These are phyloP conservation scores for Tripterygium wilfordii DNA, from an alignment of 177 flowering plant genomes.

Conservation along the genomic window DNA sequence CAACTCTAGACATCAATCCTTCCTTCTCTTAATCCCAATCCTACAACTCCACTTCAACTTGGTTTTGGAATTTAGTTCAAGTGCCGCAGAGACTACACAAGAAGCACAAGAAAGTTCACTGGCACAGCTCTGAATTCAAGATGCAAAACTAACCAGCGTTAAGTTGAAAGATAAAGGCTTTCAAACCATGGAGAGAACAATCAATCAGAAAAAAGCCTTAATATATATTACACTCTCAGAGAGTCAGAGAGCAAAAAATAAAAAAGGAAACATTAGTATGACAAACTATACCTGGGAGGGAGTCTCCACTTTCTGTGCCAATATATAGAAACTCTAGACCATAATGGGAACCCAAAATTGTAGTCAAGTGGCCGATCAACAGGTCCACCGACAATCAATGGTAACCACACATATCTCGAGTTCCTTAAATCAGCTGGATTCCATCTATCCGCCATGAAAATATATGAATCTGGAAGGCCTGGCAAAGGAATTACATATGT, in stretches of 20 bases:
- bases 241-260: background rate
- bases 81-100: too few relatives aligned
- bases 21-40: too few relatives aligned
- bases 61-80: too few relatives aligned
- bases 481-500: slow-evolving; percentile 77
- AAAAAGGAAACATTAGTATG: slow-evolving; percentile 5
- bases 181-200: slow-evolving; percentile 13
- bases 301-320: slow-evolving; percentile 94
- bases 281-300: slow-evolving; percentile 41
- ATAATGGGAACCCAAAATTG: slow-evolving; percentile 85
- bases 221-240: slow-evolving; percentile 4
- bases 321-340: slow-evolving; percentile 86
- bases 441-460: slow-evolving; percentile 99
- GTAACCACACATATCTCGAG: slow-evolving; percentile 89
- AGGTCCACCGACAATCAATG: slow-evolving; percentile 69
- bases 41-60: too few relatives aligned
- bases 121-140: too few relatives aligned
- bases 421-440: slow-evolving; percentile 84
- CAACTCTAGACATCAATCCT: too few relatives aligned
- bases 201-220: slow-evolving; percentile 2
- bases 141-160: too few relatives aligned
- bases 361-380: slow-evolving; percentile 82
- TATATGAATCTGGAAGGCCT: slow-evolving; percentile 51
- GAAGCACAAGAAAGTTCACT: too few relatives aligned
- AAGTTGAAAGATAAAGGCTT: too few relatives aligned